phyloP scores from a whole-genome alignment of 345 rosid genomes.

The Boechera stricta region DNA sequence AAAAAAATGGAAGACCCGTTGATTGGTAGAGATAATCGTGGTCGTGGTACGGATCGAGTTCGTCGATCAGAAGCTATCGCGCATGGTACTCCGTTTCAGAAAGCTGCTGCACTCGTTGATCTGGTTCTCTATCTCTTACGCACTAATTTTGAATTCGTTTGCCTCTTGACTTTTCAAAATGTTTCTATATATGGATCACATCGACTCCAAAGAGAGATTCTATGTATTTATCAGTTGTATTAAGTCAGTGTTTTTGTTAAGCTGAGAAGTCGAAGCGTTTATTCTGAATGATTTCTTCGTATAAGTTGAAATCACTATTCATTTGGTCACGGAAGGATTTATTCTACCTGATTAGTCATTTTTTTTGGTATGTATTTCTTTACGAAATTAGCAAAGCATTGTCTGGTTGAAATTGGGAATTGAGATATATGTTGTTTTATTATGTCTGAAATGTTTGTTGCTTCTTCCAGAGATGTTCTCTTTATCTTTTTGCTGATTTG shows the following conservation, averaged over 20 bases:
- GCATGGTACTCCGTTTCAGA: constrained; percentile 74
- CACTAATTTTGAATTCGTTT: neutral
- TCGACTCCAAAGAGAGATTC: constrained; percentile 3
- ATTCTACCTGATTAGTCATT: no score
- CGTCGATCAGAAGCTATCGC: constrained; percentile 84
- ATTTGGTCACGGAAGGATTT: neutral
- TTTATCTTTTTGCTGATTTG: constrained; percentile 26
- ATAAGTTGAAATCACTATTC: neutral
- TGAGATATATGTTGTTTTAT: neutral
- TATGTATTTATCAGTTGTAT: neutral
- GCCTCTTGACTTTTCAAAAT: neutral
- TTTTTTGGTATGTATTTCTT: no score
- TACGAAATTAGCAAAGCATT: constrained; percentile 3
- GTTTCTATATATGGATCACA: constrained; percentile 1
- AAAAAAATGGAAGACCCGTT: constrained; percentile 55
- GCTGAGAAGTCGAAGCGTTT: constrained; percentile 1
- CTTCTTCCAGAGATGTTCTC: neutral
- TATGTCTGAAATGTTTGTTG: constrained; percentile 7
- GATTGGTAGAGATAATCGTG: constrained; percentile 57
- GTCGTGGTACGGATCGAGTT: constrained; percentile 46
- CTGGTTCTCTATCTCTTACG: constrained; percentile 53
- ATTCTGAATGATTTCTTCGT: neutral
- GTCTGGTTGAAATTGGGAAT: constrained; percentile 9
- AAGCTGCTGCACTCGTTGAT: constrained; percentile 99
- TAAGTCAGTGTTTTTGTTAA: neutral